Evolutionary conservation across 23 red algal genomes (phyloP).

Genomic region (Gracilaria domingensis): DNA sequence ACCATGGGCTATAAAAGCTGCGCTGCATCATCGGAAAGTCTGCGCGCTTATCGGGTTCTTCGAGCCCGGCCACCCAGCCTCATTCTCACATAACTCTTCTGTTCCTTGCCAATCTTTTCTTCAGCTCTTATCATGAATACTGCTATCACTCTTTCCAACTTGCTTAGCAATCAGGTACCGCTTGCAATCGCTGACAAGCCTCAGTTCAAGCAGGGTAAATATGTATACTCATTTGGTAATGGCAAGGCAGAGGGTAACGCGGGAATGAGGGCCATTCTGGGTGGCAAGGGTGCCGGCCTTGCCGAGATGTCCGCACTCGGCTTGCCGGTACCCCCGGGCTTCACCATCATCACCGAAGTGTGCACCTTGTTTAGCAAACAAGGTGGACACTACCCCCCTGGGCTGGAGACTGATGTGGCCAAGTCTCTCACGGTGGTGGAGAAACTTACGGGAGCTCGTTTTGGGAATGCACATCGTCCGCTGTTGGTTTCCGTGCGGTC

Average conservation of each 20-base stretch:
- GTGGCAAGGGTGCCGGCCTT: slow-evolving; percentile 67
- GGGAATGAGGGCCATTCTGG: slow-evolving; percentile 54
- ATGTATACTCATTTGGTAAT: slow-evolving; percentile 51
- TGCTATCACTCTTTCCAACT: slow-evolving; percentile 14
- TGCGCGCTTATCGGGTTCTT: not conserved
- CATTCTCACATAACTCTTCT: slow-evolving; percentile 15
- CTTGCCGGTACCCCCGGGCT: slow-evolving; percentile 65
- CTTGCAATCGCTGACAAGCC: too few relatives aligned
- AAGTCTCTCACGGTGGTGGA: slow-evolving; percentile 51
- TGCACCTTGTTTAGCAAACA: slow-evolving; percentile 59
- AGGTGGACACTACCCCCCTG: slow-evolving; percentile 27
- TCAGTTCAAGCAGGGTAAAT: slow-evolving; percentile 35
- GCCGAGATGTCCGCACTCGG: slow-evolving; percentile 65
- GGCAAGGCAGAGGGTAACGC: slow-evolving; percentile 52
- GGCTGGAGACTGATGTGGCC: slow-evolving; percentile 50
- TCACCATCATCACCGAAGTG: slow-evolving; percentile 65
- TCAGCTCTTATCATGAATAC: slow-evolving; percentile 28
- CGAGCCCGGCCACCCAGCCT: slow-evolving; percentile 38
- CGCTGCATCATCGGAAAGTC: not conserved
- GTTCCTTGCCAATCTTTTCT: not conserved
- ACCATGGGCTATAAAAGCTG: not conserved
- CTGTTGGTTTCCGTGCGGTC: slow-evolving; percentile 65
- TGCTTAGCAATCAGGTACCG: not conserved
- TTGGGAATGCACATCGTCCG: slow-evolving; percentile 51
- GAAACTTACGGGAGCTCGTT: slow-evolving; percentile 40